Evolutionary conservation across 768 basidiomycete species (phyloP).

Genomic region (Lactarius quietus): DNA sequence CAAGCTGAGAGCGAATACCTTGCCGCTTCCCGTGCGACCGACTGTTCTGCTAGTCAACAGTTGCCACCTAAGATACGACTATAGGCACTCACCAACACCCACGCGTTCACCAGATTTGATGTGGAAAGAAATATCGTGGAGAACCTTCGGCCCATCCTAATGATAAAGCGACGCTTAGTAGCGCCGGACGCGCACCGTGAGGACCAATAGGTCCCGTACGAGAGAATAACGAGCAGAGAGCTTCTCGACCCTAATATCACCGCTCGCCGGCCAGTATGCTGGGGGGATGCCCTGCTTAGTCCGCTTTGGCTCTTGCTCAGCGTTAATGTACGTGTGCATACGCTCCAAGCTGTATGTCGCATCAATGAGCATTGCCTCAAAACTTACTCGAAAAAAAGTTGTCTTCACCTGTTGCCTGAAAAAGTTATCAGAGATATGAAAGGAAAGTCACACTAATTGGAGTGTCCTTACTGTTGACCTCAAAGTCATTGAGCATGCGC

Average conservation of each 20-base stretch:
- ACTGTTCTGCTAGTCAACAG: conserved; percentile 33
- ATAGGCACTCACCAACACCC: conserved; percentile 43
- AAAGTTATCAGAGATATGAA: neutral
- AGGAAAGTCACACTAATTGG: neutral
- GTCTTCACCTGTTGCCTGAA: conserved; percentile 31
- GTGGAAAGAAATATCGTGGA: conserved; percentile 49
- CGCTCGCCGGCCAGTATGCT: conserved; percentile 61
- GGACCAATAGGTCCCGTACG: conserved; percentile 27
- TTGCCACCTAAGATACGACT: neutral
- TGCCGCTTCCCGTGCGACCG: conserved; percentile 58
- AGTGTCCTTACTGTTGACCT: conserved; percentile 39
- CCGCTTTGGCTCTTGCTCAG: conserved; percentile 50
- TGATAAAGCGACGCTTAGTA: conserved; percentile 30
- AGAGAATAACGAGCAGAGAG: conserved; percentile 48
- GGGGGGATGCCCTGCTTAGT: conserved; percentile 45
- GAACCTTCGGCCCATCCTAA: conserved; percentile 51
- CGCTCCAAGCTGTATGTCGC: conserved; percentile 41
- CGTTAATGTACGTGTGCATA: conserved; percentile 50
- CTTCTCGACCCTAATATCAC: conserved; percentile 47
- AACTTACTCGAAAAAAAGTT: neutral
- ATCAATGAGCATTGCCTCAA: neutral
- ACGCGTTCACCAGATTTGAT: conserved; percentile 56
- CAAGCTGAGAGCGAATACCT: conserved; percentile 30
- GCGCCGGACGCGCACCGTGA: conserved; percentile 36
- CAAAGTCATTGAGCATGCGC: conserved; percentile 41